These are phyloP conservation scores for Nemania sp. DNA, from an alignment of 2,329 filamentous ascomycete genomes.

Conservation along the genomic window DNA sequence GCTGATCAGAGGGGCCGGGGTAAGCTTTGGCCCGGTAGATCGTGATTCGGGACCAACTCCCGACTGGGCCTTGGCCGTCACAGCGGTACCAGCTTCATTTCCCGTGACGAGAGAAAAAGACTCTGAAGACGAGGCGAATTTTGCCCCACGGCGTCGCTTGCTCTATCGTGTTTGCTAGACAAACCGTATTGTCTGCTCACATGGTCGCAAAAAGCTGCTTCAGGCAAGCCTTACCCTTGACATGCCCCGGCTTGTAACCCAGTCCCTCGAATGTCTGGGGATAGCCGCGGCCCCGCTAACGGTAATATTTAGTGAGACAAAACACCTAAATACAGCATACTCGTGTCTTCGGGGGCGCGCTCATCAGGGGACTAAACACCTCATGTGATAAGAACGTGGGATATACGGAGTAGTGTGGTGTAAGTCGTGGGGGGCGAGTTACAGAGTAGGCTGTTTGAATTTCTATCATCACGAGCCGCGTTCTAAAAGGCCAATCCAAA, in stretches of 20 bases:
- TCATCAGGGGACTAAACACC: not conserved
- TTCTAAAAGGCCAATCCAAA: conserved; percentile 17
- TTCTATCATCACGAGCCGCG: not conserved
- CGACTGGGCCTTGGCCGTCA: not conserved
- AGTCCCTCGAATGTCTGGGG: too few species aligned
- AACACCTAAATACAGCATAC: too few species aligned
- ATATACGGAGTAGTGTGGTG: too few species aligned
- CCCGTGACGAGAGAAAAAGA: conserved; percentile 2
- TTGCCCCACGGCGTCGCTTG: not conserved
- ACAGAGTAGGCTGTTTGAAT: conserved; percentile 5
- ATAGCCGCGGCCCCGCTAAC: too few species aligned
- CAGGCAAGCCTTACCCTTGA: too few species aligned
- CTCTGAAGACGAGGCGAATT: not conserved
- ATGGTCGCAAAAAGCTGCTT: too few species aligned
- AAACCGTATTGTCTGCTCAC: too few species aligned
- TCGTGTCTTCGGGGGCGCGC: too few species aligned
- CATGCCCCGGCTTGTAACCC: too few species aligned
- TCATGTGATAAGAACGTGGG: conserved; percentile 12
- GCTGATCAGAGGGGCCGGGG: not conserved
- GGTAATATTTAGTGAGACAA: too few species aligned
- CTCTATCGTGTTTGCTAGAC: conserved; percentile 7
- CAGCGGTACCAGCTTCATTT: conserved; percentile 2
- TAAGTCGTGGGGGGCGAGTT: conserved; percentile 1
- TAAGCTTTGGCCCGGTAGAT: too few species aligned
- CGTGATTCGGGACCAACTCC: conserved; percentile 4